Evolutionary conservation across 768 basidiomycete genomes (phyloP).

Genomic region (Termitomyces bulborhizus): DNA sequence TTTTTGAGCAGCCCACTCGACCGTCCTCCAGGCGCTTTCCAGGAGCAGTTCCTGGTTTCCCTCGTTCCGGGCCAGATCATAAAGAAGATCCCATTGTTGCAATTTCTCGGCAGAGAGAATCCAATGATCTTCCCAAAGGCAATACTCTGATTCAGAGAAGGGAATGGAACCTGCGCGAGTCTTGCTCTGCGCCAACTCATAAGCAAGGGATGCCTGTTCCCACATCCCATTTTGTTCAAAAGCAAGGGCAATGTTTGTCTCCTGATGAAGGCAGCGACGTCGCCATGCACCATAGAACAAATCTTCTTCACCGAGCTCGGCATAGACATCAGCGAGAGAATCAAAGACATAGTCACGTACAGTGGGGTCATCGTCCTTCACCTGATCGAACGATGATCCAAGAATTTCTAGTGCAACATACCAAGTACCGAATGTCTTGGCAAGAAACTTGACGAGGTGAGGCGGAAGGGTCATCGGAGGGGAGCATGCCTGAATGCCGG

Average conservation of each 20-base stretch:
- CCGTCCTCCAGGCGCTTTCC: slow-evolving; percentile 92
- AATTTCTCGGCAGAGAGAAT: slow-evolving; percentile 92
- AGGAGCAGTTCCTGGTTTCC: slow-evolving; percentile 88
- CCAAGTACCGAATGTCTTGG: slow-evolving; percentile 97
- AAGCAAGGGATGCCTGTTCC: slow-evolving; percentile 83
- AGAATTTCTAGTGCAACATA: slow-evolving; percentile 85
- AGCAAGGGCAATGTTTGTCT: slow-evolving; percentile 83
- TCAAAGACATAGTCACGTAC: slow-evolving; percentile 83
- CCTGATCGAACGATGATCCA: slow-evolving; percentile 67
- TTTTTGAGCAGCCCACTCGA: slow-evolving; percentile 83
- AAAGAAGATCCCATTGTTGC: slow-evolving; percentile 94
- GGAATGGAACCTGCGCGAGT: slow-evolving; percentile 76
- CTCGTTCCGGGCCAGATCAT: slow-evolving; percentile 85
- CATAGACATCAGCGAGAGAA: slow-evolving; percentile 91
- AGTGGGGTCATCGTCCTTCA: slow-evolving; percentile 73
- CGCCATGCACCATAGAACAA: slow-evolving; percentile 97
- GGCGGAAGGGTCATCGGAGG: slow-evolving; percentile 90
- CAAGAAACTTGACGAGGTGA: slow-evolving; percentile 92
- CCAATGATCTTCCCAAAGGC: slow-evolving; percentile 99
- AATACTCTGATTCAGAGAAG: slow-evolving; percentile 93
- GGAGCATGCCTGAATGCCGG: slow-evolving; percentile 76
- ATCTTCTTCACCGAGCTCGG: slow-evolving; percentile 94
- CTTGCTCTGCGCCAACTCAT: slow-evolving; percentile 86
- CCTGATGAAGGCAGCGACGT: slow-evolving; percentile 77
- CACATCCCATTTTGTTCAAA: slow-evolving; percentile 98